Percentiles rank a stretch among this genome's conserved stretches.
These are phyloP conservation scores for Herpotrichia juniperi DNA, from an alignment of 2,329 filamentous ascomycete species.

Conservation along the genomic window DNA sequence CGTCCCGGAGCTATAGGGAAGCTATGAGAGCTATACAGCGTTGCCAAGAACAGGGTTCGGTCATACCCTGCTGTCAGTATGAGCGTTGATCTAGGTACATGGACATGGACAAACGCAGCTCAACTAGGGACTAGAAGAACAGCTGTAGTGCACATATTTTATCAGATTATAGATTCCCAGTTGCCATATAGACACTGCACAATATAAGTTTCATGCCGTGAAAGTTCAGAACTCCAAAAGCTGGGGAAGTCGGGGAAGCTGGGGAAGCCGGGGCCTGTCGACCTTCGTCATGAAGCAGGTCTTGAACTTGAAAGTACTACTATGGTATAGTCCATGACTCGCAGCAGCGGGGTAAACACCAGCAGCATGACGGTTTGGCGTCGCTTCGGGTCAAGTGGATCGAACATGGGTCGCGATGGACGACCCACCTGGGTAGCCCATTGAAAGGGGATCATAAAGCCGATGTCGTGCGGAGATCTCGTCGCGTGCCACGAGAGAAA, in stretches of 20 bases:
- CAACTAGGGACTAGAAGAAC: not conserved
- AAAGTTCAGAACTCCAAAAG: too few relatives aligned
- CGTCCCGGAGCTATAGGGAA: not conserved
- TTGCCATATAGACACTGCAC: too few relatives aligned
- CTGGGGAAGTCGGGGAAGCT: not conserved
- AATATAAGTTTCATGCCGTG: too few relatives aligned
- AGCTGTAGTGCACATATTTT: not conserved
- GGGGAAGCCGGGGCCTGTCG: not conserved
- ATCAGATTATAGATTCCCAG: too few relatives aligned
- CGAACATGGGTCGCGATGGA: not conserved
- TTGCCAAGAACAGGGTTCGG: slow-evolving; percentile 3
- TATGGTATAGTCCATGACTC: not conserved
- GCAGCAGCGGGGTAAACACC: not conserved
- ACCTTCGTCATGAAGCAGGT: not conserved
- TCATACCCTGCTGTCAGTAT: not conserved
- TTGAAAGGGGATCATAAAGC: not conserved
- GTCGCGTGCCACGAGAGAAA: slow-evolving; percentile 2
- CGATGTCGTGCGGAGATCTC: not conserved
- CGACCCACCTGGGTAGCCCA: too few relatives aligned
- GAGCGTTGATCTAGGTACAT: not conserved
- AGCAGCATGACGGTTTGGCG: not conserved
- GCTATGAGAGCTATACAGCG: not conserved
- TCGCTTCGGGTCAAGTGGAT: not conserved
- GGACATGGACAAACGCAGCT: not conserved
- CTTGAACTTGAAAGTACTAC: not conserved